Percentiles rank a stretch among this genome's conserved stretches.
These are phyloP conservation scores for Thyridium curvatum DNA, from an alignment of 2,329 filamentous ascomycete genomes.

Conservation along the genomic window DNA sequence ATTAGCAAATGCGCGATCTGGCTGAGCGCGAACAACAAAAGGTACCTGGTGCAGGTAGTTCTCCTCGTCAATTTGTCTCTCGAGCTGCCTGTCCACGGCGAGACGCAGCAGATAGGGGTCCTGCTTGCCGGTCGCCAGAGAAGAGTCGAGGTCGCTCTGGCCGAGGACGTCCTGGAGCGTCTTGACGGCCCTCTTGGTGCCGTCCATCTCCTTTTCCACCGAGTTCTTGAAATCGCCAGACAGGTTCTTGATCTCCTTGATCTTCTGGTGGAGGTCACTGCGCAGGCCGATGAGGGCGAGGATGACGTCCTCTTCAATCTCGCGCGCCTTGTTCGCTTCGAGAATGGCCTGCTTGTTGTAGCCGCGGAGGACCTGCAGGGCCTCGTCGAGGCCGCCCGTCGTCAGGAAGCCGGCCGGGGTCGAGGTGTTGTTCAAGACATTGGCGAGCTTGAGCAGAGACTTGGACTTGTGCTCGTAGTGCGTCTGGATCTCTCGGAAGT, in stretches of 20 bases:
- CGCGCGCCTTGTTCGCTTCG: constrained; percentile 81
- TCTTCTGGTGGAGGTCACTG: constrained; percentile 88
- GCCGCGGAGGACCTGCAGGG: constrained; percentile 69
- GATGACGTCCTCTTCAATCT: constrained; percentile 90
- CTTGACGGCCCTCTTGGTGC: constrained; percentile 71
- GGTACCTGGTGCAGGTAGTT: constrained; percentile 89
- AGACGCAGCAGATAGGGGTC: constrained; percentile 87
- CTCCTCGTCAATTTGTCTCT: constrained; percentile 91
- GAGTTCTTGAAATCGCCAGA: constrained; percentile 95
- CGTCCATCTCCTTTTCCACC: constrained; percentile 90
- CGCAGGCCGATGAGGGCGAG: constrained; percentile 77
- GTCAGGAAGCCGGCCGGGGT: constrained; percentile 71
- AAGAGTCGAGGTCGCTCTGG: constrained; percentile 71
- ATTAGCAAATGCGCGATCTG: constrained; percentile 11
- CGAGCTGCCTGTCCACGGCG: constrained; percentile 81
- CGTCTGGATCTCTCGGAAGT: constrained; percentile 85
- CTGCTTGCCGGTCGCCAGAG: constrained; percentile 72
- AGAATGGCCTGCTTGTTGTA: constrained; percentile 76
- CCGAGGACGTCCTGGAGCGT: constrained; percentile 77
- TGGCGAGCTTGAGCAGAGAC: constrained; percentile 73
- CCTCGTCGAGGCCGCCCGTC: constrained; percentile 82
- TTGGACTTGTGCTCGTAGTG: constrained; percentile 86
- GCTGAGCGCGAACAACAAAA: constrained; percentile 7
- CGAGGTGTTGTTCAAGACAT: constrained; percentile 73
- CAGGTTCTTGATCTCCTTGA: constrained; percentile 94